Base-by-base conservation (phyloP, 1,139 yeast species). In the Saccharomyces hybrid region DNA sequence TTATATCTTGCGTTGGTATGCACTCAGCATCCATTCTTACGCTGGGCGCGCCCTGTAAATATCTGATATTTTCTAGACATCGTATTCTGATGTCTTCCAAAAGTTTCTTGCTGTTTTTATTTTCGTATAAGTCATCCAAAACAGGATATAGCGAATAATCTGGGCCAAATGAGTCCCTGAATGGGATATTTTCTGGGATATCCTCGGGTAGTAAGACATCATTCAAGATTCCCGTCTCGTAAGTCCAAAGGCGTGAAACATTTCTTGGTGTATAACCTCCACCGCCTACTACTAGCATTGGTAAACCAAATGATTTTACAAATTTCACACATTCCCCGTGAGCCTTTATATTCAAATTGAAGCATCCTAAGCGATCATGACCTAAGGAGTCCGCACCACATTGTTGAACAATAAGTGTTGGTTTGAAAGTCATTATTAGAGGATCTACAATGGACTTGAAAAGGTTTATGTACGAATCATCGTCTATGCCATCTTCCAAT, bases 261-360 rank as follows among this genome's bases (percentile, higher is more conserved):
- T 93, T 93, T 63, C 97, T 80, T 53, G 97, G 96, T 0, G 99
- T 93, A 70, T 93, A 93, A 2, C 99, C 99, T 54, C 99, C 99
- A 38, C 99, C 99, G 28, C 99, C 99, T 13, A 93, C 73, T 11
- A 93, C 97, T 70, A 93, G 75, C 81, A 89, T 77, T 5, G 98
- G 98, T 2, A 93, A 75, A 5, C 91, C 90, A 70, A 91, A 91
- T 25, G 91, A 80, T 67, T 86, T 87, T 54, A 91, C 84, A 70
- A 83, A 91, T 60, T 84, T 82, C 34, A 91, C 95, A 74, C 99
- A 93, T 68, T 90, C 96, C 3, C 97, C 98, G 69, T 91, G 98
- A 0, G 96, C 99, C 51, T 81, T 78, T 67, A 91, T 90, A 60
- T 91, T 89, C 55, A 93, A 77, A 67, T 93, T 93, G 74, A 93